These are phyloP conservation scores for Cystofilobasidium capitatum DNA, from an alignment of 768 basidiomycete genomes.

Conservation along the genomic window DNA sequence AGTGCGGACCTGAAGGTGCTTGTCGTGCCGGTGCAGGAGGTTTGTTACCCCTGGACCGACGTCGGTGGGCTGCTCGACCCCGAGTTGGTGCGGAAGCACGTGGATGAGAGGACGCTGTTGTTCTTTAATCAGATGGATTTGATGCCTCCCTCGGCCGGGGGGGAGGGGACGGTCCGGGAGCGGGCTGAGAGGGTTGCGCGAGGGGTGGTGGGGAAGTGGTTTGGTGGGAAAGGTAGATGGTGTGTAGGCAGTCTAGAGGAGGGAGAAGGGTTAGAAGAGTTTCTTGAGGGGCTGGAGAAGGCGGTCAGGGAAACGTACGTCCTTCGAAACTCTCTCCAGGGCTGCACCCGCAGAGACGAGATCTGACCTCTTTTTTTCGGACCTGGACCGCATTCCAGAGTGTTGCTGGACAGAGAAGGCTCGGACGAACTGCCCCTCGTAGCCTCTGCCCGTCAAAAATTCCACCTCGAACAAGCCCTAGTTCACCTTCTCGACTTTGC, in stretches of 20 bases:
- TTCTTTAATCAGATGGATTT: constrained; percentile 74
- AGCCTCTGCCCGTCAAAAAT: constrained; percentile 68
- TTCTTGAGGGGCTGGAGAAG: too few species aligned
- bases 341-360: too few species aligned
- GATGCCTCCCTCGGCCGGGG: constrained; percentile 23
- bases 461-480: constrained; percentile 59
- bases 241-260: too few species aligned
- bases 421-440: constrained; percentile 50
- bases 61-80: constrained; percentile 16
- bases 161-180: neutral
- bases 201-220: neutral
- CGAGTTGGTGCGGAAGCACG: constrained; percentile 44
- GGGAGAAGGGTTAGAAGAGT: neutral
- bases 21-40: constrained; percentile 60
- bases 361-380: neutral
- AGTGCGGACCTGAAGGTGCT: constrained; percentile 66
- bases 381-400: neutral
- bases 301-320: too few species aligned
- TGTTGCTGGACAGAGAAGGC: constrained; percentile 20
- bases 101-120: constrained; percentile 51
- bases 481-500: constrained; percentile 38
- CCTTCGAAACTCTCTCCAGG: too few species aligned
- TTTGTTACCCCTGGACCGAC: constrained; percentile 24
- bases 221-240: too few species aligned
- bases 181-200: neutral